Evolutionary conservation across 192 early-diverging fungal genomes (phyloP), one percentile per base, ranked within the genome.

Genomic region (Backusella morwellensis): DNA sequence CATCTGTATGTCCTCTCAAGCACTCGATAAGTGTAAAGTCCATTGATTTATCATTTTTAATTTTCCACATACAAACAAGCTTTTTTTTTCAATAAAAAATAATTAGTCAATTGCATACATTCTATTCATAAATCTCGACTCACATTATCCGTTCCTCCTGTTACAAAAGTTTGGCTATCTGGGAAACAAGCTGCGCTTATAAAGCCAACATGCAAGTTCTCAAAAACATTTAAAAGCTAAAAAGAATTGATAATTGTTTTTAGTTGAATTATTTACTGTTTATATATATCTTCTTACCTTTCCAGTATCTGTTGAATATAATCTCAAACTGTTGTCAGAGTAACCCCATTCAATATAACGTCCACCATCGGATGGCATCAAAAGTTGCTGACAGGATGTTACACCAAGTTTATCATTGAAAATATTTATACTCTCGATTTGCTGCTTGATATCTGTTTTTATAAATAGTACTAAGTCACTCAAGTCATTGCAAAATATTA

Each of bases 301-400:
- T 75, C 81, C 83, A 9, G 81, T 84, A 2, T 91, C 88, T 0
- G 83, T 84, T 66, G 80, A 66, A 72, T 81, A 88, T 17, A 91
- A 52, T 40, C 91, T 85, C 15, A 90, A 74, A 76, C 89, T 88
- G 38, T 86, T 87, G 66, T 92, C 91, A 0, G 88, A 78, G 74
- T 80, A 92, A 14, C 90, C 90, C 91, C 91, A 92, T 73, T 92
- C 90, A 6, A 91, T 80, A 75, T 87, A 92, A 36, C 83, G 81
- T 8, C 35, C 63, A 26, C 80, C 83, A 73, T 82, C 83, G 68
- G 84, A 82, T 44, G 80, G 85, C 73, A 86, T 81, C 71, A 71
- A 80, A 59, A 79, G 77, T 78, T 83, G 87, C 72, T 77, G 84
- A 63, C 41, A 84, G 36, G 75, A 80, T 66, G 77, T 81, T 47